Percentiles rank a stretch among this genome's conserved stretches.
phyloP scores from a whole-genome alignment of 495 filamentous ascomycete genomes.

The Talaromyces nanjingensis region DNA sequence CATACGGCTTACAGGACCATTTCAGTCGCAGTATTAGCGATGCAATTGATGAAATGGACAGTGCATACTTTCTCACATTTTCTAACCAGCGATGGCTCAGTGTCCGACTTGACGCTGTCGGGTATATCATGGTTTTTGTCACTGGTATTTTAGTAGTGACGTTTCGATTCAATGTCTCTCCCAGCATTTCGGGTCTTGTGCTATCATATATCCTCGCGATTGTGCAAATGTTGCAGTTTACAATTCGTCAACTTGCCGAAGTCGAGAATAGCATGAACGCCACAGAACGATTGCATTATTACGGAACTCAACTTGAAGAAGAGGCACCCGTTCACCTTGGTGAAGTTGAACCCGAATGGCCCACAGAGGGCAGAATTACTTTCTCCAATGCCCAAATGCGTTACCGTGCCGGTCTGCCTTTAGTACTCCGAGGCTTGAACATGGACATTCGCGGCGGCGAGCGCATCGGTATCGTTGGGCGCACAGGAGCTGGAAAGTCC shows the following conservation, averaged over 20 bases:
- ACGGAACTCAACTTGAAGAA: conserved; percentile 78
- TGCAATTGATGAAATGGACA: conserved; percentile 83
- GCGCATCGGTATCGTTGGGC: conserved; percentile 87
- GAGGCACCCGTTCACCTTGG: conserved; percentile 72
- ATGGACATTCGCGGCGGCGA: conserved; percentile 80
- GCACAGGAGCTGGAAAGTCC: conserved; percentile 91
- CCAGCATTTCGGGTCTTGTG: conserved; percentile 80
- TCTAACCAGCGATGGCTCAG: conserved; percentile 91
- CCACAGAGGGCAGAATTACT: conserved; percentile 73
- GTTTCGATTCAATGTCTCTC: conserved; percentile 78
- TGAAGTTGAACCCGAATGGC: conserved; percentile 67
- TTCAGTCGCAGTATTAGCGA: conserved; percentile 62
- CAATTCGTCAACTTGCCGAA: conserved; percentile 88
- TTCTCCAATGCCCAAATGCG: conserved; percentile 88
- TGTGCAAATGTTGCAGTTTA: conserved; percentile 95
- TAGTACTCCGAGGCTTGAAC: conserved; percentile 71
- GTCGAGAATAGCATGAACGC: conserved; percentile 98
- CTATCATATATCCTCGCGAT: conserved; percentile 89
- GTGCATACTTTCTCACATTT: conserved; percentile 89
- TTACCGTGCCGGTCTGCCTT: conserved; percentile 73
- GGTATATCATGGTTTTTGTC: conserved; percentile 74
- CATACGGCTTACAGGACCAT: conserved; percentile 70
- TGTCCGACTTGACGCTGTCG: conserved; percentile 75
- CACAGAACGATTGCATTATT: conserved; percentile 89
- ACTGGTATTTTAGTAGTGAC: conserved; percentile 89